Evolutionary conservation across 2,329 filamentous ascomycete species (phyloP).

Genomic region (Fusarium neocosmosporiellum): DNA sequence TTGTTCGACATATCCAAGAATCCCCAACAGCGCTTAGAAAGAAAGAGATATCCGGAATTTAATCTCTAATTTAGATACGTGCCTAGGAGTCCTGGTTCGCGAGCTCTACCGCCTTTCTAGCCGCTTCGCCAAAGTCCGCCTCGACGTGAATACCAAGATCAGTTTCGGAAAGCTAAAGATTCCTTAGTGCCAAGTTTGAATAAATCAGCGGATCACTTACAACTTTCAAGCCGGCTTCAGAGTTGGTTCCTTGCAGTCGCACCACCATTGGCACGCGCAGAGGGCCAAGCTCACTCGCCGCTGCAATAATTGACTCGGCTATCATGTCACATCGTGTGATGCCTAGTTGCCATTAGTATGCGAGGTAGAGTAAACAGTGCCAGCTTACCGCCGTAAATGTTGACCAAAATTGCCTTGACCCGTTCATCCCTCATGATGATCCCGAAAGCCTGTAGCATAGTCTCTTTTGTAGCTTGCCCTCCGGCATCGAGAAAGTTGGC

Average conservation of each 20-base stretch:
- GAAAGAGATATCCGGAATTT: too few species aligned
- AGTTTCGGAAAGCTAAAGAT: constrained; percentile 48
- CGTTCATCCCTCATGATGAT: constrained; percentile 77
- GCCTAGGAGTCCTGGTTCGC: neutral
- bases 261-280: constrained; percentile 58
- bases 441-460: constrained; percentile 81
- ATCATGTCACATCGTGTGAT: constrained; percentile 64
- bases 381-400: constrained; percentile 60
- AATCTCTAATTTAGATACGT: neutral
- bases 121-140: constrained; percentile 52
- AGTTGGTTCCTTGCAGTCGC: constrained; percentile 60
- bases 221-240: constrained; percentile 52
- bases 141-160: constrained; percentile 52
- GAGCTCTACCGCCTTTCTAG: constrained; percentile 46
- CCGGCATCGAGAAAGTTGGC: constrained; percentile 93
- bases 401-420: constrained; percentile 74
- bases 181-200: neutral
- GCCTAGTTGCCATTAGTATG: constrained; percentile 43
- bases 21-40: too few species aligned
- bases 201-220: constrained; percentile 41
- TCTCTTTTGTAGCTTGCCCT: constrained; percentile 85
- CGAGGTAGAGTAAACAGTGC: accelerated
- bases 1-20: too few species aligned
- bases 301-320: constrained; percentile 59
- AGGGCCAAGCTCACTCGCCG: constrained; percentile 50